Base-by-base conservation (phyloP, 2,329 filamentous ascomycete species). In the Pseudogymnoascus sp. region DNA sequence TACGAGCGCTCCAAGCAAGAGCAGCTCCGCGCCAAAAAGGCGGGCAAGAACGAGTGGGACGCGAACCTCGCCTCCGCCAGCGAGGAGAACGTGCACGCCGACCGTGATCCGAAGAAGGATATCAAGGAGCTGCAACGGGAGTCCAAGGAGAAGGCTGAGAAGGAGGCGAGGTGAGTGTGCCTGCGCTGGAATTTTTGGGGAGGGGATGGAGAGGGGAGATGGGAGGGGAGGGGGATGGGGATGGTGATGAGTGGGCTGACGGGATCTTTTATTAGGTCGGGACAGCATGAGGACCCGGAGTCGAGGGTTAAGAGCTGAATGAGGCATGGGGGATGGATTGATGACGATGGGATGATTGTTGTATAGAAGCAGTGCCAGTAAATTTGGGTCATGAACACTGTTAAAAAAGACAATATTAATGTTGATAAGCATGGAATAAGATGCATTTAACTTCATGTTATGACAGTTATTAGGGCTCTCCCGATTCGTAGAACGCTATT, bases 41-140 rank as follows among this genome's bases (percentile, higher is more conserved):
- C 81, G 38, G 89, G 89, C 63, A 80, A 83, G 71, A 86, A 80
- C 60, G 81, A 90, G 71, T 94, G 90, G 90, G 88, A 89, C 75
- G 79, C 87, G 20, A 85, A 88, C 72, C 78, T 95, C 58, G 89
- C 90, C 2, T 89, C 85, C 58, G 84, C 90, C 74, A 89, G 87
- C 74, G 90, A 95, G 78, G 88, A 89, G 72, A 84, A 83, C 67
- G 79, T 94, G 75, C 54, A 65, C 34, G 47, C 47, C 6, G 43
- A 64, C 16, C 58, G 60, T n/a, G 50, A 60, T 34, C 57, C 39
- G 22, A 16, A 58, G 14, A 62, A 60, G 28, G 69, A 63, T 73
- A 75, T 73, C 74, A 77, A 88, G 85, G 39, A 88, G 88, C 71
- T 82, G 82, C 63, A 74, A 72, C 62, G 47, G 47, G 47, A 57